Evolutionary conservation across 192 early-diverging fungal species (phyloP).

Genomic region (Linnemannia exigua): DNA sequence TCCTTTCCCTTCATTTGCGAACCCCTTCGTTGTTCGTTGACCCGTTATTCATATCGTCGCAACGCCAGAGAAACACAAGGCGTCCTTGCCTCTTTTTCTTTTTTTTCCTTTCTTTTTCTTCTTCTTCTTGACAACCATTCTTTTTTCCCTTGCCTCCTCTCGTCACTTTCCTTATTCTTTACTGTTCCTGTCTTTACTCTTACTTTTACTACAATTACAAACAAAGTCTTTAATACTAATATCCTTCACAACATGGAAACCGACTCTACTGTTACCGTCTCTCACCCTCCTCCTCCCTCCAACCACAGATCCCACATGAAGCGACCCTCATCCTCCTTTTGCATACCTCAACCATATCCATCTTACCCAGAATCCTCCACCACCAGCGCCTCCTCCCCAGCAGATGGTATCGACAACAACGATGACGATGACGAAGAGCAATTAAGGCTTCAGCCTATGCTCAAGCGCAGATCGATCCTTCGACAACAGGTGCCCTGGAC

Average conservation of each 20-base stretch:
- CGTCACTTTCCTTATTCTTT: neutral
- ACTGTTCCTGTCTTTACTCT: neutral
- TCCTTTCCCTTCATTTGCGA: neutral
- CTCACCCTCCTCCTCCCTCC: conserved; percentile 5
- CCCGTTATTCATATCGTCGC: conserved; percentile 7
- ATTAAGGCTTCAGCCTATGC: neutral
- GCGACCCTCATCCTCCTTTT: conserved; percentile 28
- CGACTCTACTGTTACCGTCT: neutral
- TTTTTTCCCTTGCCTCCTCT: neutral
- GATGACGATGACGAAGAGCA: neutral
- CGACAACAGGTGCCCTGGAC: conserved; percentile 44
- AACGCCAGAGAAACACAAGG: neutral
- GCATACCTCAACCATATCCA: conserved; percentile 1
- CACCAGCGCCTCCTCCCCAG: neutral
- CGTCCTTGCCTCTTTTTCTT: neutral
- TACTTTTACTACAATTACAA: neutral
- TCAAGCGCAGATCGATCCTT: conserved; percentile 9
- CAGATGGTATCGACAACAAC: neutral
- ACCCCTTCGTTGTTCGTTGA: neutral
- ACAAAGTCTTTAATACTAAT: neutral
- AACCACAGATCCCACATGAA: conserved; percentile 29
- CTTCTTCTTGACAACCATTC: neutral
- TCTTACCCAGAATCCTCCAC: conserved; percentile 1
- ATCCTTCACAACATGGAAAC: neutral
- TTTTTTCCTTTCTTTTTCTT: neutral